These are phyloP conservation scores for Eucalyptus cladocalyx DNA, from an alignment of 345 rosid genomes.

Conservation along the genomic window DNA sequence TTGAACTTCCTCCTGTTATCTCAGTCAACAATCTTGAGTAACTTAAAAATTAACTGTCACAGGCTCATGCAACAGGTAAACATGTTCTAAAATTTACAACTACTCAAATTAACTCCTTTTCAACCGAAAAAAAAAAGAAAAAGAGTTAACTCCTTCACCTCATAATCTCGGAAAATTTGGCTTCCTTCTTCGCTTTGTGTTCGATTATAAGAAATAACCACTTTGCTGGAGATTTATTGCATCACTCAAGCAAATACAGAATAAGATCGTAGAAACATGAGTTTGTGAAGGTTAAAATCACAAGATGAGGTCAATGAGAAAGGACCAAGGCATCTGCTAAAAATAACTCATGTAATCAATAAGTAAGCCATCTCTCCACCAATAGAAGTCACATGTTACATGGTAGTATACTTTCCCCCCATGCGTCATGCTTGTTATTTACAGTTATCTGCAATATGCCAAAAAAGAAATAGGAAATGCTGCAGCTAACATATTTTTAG, in stretches of 20 bases:
- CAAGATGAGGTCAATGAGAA: neutral
- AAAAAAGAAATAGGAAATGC: neutral
- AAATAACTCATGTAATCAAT: neutral
- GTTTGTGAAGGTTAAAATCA: neutral
- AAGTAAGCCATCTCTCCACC: neutral
- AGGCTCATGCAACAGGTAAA: neutral
- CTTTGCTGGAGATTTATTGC: neutral
- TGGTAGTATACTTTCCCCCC: neutral
- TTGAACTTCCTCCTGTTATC: neutral
- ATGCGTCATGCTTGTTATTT: neutral
- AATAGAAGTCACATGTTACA: neutral
- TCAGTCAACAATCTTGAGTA: neutral
- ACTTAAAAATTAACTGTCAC: neutral
- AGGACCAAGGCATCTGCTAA: neutral
- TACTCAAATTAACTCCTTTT: neutral
- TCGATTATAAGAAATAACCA: neutral
- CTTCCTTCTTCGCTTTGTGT: neutral
- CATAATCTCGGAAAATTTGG: neutral
- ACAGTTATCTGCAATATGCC: neutral
- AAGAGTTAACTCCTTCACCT: neutral
- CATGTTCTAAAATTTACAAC: neutral
- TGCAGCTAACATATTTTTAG: neutral
- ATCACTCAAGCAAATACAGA: neutral
- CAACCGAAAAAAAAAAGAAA: neutral
- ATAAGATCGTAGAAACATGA: constrained; percentile 1